Conservation (phyloP, 495 filamentous ascomycete genomes). For the Pseudevernia furfuracea region DNA sequence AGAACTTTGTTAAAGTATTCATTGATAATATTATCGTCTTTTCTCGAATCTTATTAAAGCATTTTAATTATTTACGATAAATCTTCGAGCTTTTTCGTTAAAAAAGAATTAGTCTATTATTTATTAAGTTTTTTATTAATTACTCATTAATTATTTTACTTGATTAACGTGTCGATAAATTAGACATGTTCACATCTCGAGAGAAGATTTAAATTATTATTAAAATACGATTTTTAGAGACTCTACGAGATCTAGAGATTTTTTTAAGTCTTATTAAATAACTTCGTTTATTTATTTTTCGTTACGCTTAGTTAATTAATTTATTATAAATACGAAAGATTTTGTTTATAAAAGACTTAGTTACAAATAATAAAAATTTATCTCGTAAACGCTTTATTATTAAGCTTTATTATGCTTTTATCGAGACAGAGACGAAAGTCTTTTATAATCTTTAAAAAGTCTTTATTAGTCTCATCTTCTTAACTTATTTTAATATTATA, state of each 20-base stretch:
- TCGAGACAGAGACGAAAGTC: neutral
- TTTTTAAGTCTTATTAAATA: neutral
- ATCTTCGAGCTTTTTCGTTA: neutral
- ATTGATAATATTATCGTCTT: constrained; percentile 16
- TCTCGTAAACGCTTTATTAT: neutral
- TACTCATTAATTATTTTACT: constrained; percentile 4
- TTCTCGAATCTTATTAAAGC: neutral
- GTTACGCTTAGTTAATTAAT: neutral
- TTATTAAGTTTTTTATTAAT: constrained; percentile 14
- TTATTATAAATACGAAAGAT: neutral
- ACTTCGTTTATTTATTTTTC: neutral
- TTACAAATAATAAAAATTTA: neutral
- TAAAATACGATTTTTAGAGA: neutral
- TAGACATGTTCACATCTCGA: neutral
- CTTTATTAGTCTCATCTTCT: neutral
- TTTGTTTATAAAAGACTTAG: neutral
- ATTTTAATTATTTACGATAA: neutral
- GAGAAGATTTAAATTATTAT: constrained; percentile 11
- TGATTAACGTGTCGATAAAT: neutral
- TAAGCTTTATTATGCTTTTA: neutral
- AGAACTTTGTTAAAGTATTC: constrained; percentile 3
- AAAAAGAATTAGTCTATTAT: neutral
- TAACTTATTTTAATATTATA: neutral
- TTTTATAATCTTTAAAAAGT: neutral
- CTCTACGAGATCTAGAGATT: neutral